phyloP scores from a whole-genome alignment of 495 filamentous ascomycete species.

The Penicillium crystallinum region DNA sequence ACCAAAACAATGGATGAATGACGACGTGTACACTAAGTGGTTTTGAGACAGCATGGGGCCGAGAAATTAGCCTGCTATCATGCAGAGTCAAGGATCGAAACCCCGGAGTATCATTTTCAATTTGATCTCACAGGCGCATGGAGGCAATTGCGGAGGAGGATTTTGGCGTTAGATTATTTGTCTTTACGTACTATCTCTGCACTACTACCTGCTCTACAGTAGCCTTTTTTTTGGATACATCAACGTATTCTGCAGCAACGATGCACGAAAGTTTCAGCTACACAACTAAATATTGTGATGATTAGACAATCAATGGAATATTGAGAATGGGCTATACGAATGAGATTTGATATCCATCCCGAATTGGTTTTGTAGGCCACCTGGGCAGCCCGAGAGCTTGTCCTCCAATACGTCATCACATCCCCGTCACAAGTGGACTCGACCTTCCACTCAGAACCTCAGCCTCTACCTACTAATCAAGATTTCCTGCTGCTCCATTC shows the following conservation, averaged over 20 bases:
- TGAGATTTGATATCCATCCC: background rate
- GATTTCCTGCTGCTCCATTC: background rate
- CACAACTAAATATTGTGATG: background rate
- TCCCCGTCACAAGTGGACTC: constrained; percentile 8
- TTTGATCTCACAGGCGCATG: constrained; percentile 12
- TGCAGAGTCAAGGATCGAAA: background rate
- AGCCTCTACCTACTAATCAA: background rate
- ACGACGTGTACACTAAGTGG: constrained; percentile 28
- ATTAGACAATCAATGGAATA: background rate
- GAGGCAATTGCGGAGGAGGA: constrained; percentile 10
- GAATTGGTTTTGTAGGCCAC: background rate
- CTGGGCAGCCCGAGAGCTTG: too few relatives aligned
- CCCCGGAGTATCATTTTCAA: background rate
- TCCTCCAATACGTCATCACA: constrained; percentile 21
- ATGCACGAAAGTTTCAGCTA: background rate
- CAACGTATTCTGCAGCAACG: too few relatives aligned
- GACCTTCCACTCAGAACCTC: background rate
- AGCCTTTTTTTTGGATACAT: background rate
- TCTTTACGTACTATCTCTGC: background rate
- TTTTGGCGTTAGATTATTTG: constrained; percentile 6
- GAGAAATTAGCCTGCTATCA: background rate
- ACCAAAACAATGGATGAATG: constrained; percentile 26
- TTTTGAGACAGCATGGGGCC: background rate
- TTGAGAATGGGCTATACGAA: background rate
- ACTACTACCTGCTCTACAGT: too few relatives aligned